Evolutionary conservation across 305 asterid species (phyloP), one percentile per base, ranked within the genome.

Genomic region (Rubia balearica): DNA sequence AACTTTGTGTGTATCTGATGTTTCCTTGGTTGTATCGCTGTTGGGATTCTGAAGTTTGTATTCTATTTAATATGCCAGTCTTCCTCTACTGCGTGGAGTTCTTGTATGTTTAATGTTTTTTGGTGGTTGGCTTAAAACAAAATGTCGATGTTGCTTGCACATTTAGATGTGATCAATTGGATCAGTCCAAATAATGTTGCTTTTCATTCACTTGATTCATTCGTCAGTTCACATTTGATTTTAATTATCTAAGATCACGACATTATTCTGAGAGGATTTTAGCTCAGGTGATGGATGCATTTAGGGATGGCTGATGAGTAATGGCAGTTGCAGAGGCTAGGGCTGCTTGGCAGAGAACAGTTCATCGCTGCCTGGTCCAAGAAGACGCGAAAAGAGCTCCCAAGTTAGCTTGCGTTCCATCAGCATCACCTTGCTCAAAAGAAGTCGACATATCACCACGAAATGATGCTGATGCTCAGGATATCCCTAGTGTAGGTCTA

Each of bases 371-470:
- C 77, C 83, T 90, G 69, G 92, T 87, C 71, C 98, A 92, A 76
- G 96, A 92, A 82, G 98, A 92, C 79, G 98, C 98, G 55, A 90
- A 89, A 81, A 68, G 96, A 79, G 97, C 98, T 74, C 98, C 98
- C 6, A 92, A 83, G 74, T 83, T 92, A 78, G 93, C 97, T 66
- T 90, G 88, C 77, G 87, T 85, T 81, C 83, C 97, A 16, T 80
- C 96, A 0, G 56, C 74, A 27, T 77, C 89, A 21, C 83, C 88
- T 43, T 74, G 85, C 3, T 68, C 70, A 33, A 85, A 80, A 70
- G 87, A 82, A 49, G 74, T 79, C 33, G 90, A 83, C 51, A 21
- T 81, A 3, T 89, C 60, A 65, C 83, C 87, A 3, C 56, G 82
- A 33, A 68, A 30, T 59, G 71, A 80, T 7, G 51, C 80, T 68